These are phyloP conservation scores for Gastrolobium bilobum DNA, from an alignment of 306 rosid species.

Conservation along the genomic window DNA sequence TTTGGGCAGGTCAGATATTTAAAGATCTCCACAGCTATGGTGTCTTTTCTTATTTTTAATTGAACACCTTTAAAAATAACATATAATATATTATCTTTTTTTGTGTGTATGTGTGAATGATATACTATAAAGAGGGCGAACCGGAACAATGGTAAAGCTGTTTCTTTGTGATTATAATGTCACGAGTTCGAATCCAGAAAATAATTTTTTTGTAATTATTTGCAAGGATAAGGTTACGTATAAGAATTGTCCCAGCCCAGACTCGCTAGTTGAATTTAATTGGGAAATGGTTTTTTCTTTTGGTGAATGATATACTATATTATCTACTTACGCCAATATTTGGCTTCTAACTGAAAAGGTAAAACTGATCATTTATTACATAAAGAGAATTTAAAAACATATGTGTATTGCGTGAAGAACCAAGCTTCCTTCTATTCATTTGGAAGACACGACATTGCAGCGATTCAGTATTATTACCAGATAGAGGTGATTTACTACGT, in stretches of 20 bases:
- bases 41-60: not conserved
- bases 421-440: not conserved
- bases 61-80: not conserved
- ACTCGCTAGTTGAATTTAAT: too few species aligned
- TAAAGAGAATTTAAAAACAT: not conserved
- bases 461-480: slow-evolving; percentile 3
- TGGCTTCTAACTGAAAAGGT: not conserved
- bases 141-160: too few species aligned
- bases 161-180: too few species aligned
- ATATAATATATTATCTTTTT: not conserved
- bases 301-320: too few species aligned
- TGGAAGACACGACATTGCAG: slow-evolving; percentile 14
- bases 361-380: not conserved
- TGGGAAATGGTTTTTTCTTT: too few species aligned
- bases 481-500: slow-evolving; percentile 21
- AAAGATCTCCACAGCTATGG: not conserved
- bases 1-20: not conserved
- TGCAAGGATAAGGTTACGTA: too few species aligned
- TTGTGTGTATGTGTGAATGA: too few species aligned
- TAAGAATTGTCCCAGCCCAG: too few species aligned
- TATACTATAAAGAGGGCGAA: too few species aligned
- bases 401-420: not conserved
- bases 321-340: not conserved
- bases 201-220: too few species aligned
- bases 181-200: too few species aligned